phyloP scores from a whole-genome alignment of 805 yeast species.

The Candida arabinofermentans region DNA sequence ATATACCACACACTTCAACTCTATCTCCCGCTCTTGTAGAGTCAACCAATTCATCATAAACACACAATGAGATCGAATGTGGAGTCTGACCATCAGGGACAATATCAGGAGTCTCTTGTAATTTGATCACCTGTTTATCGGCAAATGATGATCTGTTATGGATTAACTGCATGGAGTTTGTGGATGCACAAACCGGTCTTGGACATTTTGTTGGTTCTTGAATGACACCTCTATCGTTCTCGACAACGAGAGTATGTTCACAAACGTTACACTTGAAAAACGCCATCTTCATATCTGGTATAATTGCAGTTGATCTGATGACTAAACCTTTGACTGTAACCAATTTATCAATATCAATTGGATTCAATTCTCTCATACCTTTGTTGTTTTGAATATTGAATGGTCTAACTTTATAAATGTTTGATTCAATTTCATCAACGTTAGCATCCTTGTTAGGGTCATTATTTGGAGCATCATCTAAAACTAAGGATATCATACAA shows the following conservation, averaged over 20 bases:
- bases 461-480: conserved; percentile 41
- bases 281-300: conserved; percentile 97
- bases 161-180: conserved; percentile 82
- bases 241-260: conserved; percentile 87
- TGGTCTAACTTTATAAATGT: conserved; percentile 84
- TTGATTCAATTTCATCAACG: conserved; percentile 69
- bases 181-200: conserved; percentile 76
- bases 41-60: conserved; percentile 94
- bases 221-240: conserved; percentile 90
- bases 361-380: conserved; percentile 92
- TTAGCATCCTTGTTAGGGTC: conserved; percentile 36
- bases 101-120: conserved; percentile 78
- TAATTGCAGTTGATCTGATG: conserved; percentile 80
- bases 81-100: conserved; percentile 99
- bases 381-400: conserved; percentile 66
- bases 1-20: conserved; percentile 91
- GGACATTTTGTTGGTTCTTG: conserved; percentile 93
- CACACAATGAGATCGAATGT: conserved; percentile 89
- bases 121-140: conserved; percentile 89
- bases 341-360: conserved; percentile 89
- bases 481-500: conserved; percentile 70
- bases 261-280: conserved; percentile 94
- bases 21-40: conserved; percentile 95
- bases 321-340: conserved; percentile 90
- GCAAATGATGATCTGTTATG: conserved; percentile 93